A percentile compares a stretch with the other conserved stretches of the same genome.
Conservation (phyloP, 441 rosid species). For the Croton setiger region DNA sequence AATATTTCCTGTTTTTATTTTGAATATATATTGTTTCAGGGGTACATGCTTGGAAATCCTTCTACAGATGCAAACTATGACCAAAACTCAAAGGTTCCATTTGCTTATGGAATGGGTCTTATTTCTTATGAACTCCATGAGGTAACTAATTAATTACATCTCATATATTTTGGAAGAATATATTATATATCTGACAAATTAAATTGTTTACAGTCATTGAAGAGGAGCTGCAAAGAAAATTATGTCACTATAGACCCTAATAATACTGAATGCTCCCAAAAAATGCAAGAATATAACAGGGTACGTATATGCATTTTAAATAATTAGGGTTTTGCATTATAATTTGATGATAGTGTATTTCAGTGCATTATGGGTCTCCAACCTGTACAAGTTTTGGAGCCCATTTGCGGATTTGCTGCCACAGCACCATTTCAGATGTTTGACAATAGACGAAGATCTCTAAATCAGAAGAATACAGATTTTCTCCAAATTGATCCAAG, state of each 20-base stretch:
- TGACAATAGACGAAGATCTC: slow-evolving; percentile 29
- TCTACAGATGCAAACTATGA: slow-evolving; percentile 31
- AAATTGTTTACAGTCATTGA: slow-evolving; percentile 41
- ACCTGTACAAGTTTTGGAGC: slow-evolving; percentile 39
- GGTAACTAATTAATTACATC: slow-evolving; percentile 20
- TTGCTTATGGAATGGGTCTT: slow-evolving; percentile 40
- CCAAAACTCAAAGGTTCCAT: slow-evolving; percentile 34
- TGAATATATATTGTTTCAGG: no score
- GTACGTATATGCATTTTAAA: slow-evolving; percentile 17
- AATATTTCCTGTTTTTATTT: no score
- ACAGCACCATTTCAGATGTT: slow-evolving; percentile 20
- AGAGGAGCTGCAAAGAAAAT: slow-evolving; percentile 45
- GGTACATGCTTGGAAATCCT: slow-evolving; percentile 63
- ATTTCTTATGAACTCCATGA: slow-evolving; percentile 44
- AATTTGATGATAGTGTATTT: slow-evolving; percentile 8
- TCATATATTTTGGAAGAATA: no score
- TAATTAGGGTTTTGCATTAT: slow-evolving; percentile 30
- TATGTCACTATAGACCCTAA: slow-evolving; percentile 34
- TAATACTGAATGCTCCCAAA: slow-evolving; percentile 38
- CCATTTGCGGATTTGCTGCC: slow-evolving; percentile 30
- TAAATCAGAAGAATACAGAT: slow-evolving; percentile 14
- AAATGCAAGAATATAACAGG: slow-evolving; percentile 26
- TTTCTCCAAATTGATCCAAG: slow-evolving; percentile 22
- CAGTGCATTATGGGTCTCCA: slow-evolving; percentile 43
- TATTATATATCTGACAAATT: not conserved